Base-by-base conservation (phyloP, 495 filamentous ascomycete species). In the Viridothelium virens region DNA sequence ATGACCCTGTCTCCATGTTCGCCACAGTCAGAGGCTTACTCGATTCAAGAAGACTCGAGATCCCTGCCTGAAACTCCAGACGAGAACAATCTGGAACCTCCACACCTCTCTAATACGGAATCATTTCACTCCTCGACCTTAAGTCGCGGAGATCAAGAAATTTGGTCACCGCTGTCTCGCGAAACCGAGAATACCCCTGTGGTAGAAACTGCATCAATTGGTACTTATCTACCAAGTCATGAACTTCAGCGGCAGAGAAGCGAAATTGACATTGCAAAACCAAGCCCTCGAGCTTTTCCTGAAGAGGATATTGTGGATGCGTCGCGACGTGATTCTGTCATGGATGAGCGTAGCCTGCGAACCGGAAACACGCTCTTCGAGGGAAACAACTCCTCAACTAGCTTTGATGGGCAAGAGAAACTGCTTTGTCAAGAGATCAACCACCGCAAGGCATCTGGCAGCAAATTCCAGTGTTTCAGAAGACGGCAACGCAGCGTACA, bases 131-230 rank as follows among this genome's bases (percentile, higher is more conserved):
- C 53, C 5, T 4, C 5, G 31, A 2, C 31, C 9, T 59, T 36
- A 36, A 18, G 36, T 36, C 53, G 31, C 6, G 18, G 3, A 7
- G 53, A 59, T 3, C 25, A 36, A 9, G 53, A 59, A 59, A 59
- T 59, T 36, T 34, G 53, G 53, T 59, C 53, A 9, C 53, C 53
- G 36, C 53, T 59, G 33, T 59, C 61, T 39, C 61, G 38, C 61
- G 41, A 41, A n/a, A 33, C 41, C 41, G 61, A 47, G 37, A 47
- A 65, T 14, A 70, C 71, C 11, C 71, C 71, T 39, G 62, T 70
- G 2, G 44, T 73, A 31, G 68, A 63, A 33, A 68, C 66, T 39
- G 70, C 71, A 33, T 61, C 70, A 31, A 33, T 71, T 18, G 71
- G 71, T 1, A 70, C 71, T 36, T 59, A 59, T 36, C 14, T 59